Evolutionary conservation across 441 rosid species (phyloP), one percentile per base, ranked within the genome.

Genomic region (Pelargonium fulgidum): DNA sequence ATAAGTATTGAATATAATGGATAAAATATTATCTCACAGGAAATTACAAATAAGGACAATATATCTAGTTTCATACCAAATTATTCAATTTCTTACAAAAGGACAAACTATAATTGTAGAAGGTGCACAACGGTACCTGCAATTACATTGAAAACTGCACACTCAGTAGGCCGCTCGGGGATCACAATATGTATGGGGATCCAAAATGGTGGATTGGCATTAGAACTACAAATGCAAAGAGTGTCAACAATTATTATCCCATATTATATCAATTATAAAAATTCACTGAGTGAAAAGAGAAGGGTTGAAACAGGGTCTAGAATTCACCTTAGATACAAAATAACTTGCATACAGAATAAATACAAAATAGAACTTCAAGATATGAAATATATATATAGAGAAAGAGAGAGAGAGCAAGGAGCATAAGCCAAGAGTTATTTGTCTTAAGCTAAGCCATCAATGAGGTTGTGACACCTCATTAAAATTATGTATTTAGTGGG

Each of bases 121-220:
- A 50, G 67, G 10, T 66, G 14, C 59, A 73, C 65, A 11, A 42
- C 72, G 41, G 68, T 85, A 95, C 99, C 99, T 82, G 99, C 99
- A 52, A 83, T 89, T 3, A 95, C 99, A 68, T 95, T 89, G 77
- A 95, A 89, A 73, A 90, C 96, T 1, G 96, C 84, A 81, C 90
- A 86, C 72, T 95, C 99, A 63, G 98, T 95, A 7, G 99, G 97
- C 12, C 99, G 82, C 84, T 95, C 99, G 0, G 99, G 98, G 73
- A 95, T 89, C 75, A 95, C 86, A 76, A 90, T 86, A 77, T 95
- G 98, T 74, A 95, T 89, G 41, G 99, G 99, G 69, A 95, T 95
- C 99, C 99, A 95, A 79, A 95, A 95, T 9, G 99, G 98, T 50
- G 96, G 80, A 69, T 85, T 95, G 16, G 98, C 89, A 76, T 76